These are phyloP conservation scores for Trichoderma koningii DNA, from an alignment of 2,329 filamentous ascomycete genomes.

Conservation along the genomic window DNA sequence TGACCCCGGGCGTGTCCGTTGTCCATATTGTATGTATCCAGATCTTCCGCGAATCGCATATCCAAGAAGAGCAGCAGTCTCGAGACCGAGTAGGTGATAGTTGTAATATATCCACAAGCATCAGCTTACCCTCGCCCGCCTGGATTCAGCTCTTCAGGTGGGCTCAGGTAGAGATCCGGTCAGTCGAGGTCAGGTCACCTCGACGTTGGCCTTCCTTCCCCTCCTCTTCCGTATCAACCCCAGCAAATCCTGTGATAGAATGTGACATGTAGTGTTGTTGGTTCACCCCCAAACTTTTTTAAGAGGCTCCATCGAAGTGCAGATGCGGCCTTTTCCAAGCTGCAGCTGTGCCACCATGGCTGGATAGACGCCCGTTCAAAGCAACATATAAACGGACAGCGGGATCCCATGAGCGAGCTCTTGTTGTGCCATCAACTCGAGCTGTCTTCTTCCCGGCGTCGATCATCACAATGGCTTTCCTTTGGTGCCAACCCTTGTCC, in stretches of 20 bases:
- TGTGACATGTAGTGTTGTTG: conserved; percentile 20
- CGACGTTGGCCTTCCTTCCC: neutral
- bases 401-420: neutral
- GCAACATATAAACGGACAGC: conserved; percentile 13
- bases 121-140: conserved; percentile 16
- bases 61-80: conserved; percentile 2
- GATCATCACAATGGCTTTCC: conserved; percentile 24
- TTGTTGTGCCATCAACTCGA: neutral
- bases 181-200: too few species aligned
- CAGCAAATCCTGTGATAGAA: conserved; percentile 2
- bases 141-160: conserved; percentile 1
- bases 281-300: conserved; percentile 2
- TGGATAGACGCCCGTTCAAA: neutral
- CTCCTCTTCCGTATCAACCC: neutral
- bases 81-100: too few species aligned
- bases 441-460: neutral
- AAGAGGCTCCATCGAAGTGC: conserved; percentile 20
- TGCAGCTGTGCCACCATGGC: conserved; percentile 1
- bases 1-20: neutral
- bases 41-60: neutral
- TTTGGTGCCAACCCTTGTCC: conserved; percentile 11
- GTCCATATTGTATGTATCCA: neutral
- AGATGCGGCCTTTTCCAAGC: conserved; percentile 24
- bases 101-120: neutral
- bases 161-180: too few species aligned